These are phyloP conservation scores for Hansfordia pulvinata DNA, from an alignment of 2,329 filamentous ascomycete genomes.

Conservation along the genomic window DNA sequence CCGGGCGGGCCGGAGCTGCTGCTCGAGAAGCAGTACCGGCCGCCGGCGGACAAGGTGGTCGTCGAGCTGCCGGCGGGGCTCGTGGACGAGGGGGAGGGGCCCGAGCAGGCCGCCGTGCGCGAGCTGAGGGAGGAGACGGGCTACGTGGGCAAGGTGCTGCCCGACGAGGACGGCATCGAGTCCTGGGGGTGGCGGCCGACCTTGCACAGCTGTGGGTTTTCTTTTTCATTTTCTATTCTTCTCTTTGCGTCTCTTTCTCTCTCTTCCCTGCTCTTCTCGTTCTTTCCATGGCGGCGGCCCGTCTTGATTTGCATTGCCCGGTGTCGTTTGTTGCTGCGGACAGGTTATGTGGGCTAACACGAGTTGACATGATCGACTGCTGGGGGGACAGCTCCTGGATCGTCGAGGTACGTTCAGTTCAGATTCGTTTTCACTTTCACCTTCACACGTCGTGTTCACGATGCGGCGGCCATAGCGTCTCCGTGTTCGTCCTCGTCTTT, in stretches of 20 bases:
- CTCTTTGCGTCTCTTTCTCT: neutral
- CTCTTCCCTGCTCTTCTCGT: neutral
- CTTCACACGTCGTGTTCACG: too few relatives aligned
- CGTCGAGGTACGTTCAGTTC: conserved; percentile 10
- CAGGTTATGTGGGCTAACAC: too few relatives aligned
- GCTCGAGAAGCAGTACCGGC: conserved; percentile 24
- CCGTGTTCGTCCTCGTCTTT: too few relatives aligned
- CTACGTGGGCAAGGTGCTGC: conserved; percentile 19
- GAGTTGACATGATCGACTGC: too few relatives aligned
- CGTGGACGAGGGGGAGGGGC: conserved; percentile 22
- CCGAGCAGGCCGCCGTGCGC: conserved; percentile 21
- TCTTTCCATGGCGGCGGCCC: too few relatives aligned
- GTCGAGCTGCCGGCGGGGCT: conserved; percentile 24
- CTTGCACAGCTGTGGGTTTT: conserved; percentile 14
- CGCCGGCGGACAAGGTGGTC: conserved; percentile 22
- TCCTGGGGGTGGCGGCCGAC: conserved; percentile 9
- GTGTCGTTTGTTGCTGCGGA: too few relatives aligned
- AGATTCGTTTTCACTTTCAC: neutral
- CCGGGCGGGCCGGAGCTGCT: conserved; percentile 15
- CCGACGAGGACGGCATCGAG: conserved; percentile 4
- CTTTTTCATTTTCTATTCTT: neutral
- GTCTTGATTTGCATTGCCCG: too few relatives aligned
- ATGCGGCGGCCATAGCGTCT: too few relatives aligned
- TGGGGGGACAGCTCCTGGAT: conserved; percentile 15
- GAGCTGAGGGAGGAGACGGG: conserved; percentile 25